Conservation (phyloP, 73 alveolate species). For the Vitrella brassicaformis region DNA sequence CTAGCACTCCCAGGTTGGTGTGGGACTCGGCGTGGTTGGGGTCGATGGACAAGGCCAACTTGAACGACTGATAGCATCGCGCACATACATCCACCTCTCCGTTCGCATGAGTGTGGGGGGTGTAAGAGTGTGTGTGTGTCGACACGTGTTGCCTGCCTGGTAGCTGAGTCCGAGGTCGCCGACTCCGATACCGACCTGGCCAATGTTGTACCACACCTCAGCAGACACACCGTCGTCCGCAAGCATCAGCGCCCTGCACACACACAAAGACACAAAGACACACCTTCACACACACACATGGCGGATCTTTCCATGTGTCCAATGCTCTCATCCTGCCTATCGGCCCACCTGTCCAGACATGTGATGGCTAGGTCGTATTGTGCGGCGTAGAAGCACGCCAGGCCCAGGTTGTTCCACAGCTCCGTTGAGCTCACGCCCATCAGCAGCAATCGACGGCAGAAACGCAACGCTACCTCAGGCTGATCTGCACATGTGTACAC, state of each 20-base stretch:
- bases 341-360: no score
- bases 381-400: conserved; percentile 82
- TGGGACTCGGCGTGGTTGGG: conserved; percentile 81
- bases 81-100: no score
- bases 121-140: no score
- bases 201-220: conserved; percentile 80
- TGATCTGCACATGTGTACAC: no score
- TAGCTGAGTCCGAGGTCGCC: conserved; percentile 83
- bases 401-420: conserved; percentile 90
- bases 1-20: conserved; percentile 87
- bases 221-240: conserved; percentile 75
- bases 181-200: conserved; percentile 74
- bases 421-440: conserved; percentile 86
- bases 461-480: conserved; percentile 93
- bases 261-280: no score
- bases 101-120: no score
- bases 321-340: no score
- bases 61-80: conserved; percentile 23
- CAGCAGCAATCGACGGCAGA: conserved; percentile 86
- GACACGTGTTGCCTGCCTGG: no score
- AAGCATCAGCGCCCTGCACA: conserved; percentile 66
- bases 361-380: no score
- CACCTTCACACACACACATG: no score
- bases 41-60: conserved; percentile 66
- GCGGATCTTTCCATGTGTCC: no score